Base-by-base conservation (phyloP, 305 asterid genomes). In the Fraxinus platypoda region DNA sequence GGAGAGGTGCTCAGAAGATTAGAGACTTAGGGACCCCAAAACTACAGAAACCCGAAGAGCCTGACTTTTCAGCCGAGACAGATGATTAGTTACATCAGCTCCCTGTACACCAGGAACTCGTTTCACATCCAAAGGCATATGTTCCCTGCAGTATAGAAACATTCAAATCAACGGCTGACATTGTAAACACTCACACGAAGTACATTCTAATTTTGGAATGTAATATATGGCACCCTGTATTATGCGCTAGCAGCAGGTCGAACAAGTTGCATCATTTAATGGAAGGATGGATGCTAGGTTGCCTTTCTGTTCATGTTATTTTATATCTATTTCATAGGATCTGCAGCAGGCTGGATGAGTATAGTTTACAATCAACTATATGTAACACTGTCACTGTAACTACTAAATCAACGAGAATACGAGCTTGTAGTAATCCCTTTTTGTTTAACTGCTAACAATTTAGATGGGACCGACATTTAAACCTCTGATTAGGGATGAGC, bases 1-100 rank as follows among this genome's bases (percentile, higher is more conserved):
- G 95, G 86, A 91, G 97, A 84, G 97, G 96, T 78, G 97, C 91
- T 86, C 97, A 92, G 86, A 95, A 91, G 93, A 90, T 91, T 23
- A 92, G 91, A 86, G 93, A 89, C 68, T 91, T 87, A 4, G 90
- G 88, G 79, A 79, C 94, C 83, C 94, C 95, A 0, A 93, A 91
- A 75, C 87, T 95, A 30, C 92, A 91, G 15, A 94, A 94, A 87
- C 98, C 98, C 1, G 97, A 93, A 83, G 98, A 94, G 84, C 98
- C 98, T 0, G 97, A 94, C 85, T 95, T 94, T 80, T 92, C 93
- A 11, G 94, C 83, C 26, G 96, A 94, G 82, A 92, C 90, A 0
- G 97, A 93, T 26, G 91, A 93, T 85, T 93, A 92, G 93, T 35
- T 25, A 38, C 37, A 59, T 28, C 38, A 68, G 34, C 78, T 77